Evolutionary conservation across 108 stramenopile species (phyloP).

Genomic region (Fragilariopsis cylindrus): DNA sequence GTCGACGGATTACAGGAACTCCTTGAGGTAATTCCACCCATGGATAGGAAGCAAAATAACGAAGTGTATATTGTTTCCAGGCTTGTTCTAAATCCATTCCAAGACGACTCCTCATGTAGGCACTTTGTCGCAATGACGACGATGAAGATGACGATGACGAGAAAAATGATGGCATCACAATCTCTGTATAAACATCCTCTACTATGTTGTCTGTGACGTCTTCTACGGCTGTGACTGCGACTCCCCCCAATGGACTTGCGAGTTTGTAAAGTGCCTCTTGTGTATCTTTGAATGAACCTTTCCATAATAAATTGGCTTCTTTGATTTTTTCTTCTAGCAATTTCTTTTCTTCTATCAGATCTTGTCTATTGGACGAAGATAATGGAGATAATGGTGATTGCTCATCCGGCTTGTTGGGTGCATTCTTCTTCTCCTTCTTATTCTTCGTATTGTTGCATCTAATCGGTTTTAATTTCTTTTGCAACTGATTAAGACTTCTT

Average conservation of each 20-base stretch:
- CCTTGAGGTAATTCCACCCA: constrained; percentile 5
- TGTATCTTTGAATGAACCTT: neutral
- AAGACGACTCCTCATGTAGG: neutral
- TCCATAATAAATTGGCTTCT: neutral
- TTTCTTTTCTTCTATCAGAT: constrained; percentile 1
- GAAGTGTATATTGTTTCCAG: constrained; percentile 8
- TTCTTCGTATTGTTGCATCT: neutral
- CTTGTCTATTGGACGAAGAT: neutral
- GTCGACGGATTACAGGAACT: neutral
- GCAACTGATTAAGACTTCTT: neutral
- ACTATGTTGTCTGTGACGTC: too few species aligned
- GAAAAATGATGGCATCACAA: too few species aligned
- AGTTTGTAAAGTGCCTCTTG: neutral
- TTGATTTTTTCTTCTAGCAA: neutral
- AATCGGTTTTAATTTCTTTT: neutral
- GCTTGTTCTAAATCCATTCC: constrained; percentile 7
- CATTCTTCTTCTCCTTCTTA: neutral
- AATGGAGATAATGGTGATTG: too few species aligned
- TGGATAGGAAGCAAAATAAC: constrained; percentile 2
- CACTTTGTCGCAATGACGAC: neutral
- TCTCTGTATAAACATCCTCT: too few species aligned
- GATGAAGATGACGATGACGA: too few species aligned
- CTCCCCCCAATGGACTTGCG: constrained; percentile 6
- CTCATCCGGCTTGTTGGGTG: neutral
- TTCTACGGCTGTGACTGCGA: too few species aligned